Evolutionary conservation across 768 basidiomycete genomes (phyloP), one percentile per base, ranked within the genome.

Genomic region (Coprinopsis cinerea): DNA sequence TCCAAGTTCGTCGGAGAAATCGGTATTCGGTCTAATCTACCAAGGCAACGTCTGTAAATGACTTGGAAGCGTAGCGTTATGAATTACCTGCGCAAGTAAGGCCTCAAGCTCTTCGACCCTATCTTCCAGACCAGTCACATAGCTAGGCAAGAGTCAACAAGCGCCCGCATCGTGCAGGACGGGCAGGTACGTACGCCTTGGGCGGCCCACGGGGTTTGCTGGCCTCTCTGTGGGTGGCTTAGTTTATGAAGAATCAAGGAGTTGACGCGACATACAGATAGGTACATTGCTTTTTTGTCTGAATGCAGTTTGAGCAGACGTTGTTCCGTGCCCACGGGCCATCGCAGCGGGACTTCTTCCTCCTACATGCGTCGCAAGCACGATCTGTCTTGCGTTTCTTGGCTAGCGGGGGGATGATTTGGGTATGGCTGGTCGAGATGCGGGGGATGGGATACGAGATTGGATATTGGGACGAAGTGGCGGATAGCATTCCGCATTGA

Each of bases 121-220:
- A 59, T 82, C 78, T 60, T 85, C 83, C 28, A 85, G 67, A 42
- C 67, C 70, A 6, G 73, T 77, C 44, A 83, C 67, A 65, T 83
- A 82, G 26, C 80, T 83, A 40, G 17, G 18, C 39, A 42, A 13
- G 48, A 15, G n/a, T 20, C 17, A 47, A 23, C 10, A 27, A 24
- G 30, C n/a, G n/a, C n/a, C n/a, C n/a, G n/a, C 25, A 44, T 26
- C 36, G 35, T 27, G 26, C 22, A 40, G 30, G 39, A 17, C 45
- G 40, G 49, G 44, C 44, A 13, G 45, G 37, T 13, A 72, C 82
- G 57, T 52, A 85, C 79, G 78, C 81, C 65, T 85, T 85, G 3
- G 83, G 78, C 20, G 83, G 83, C 0, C 81, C 81, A 47, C 83
- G 73, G 50, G 82, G 82, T 54, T 79, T 78, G 3, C 83, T 83